Conservation (phyloP, 2,329 filamentous ascomycete species). For the Scedosporium dehoogii region DNA sequence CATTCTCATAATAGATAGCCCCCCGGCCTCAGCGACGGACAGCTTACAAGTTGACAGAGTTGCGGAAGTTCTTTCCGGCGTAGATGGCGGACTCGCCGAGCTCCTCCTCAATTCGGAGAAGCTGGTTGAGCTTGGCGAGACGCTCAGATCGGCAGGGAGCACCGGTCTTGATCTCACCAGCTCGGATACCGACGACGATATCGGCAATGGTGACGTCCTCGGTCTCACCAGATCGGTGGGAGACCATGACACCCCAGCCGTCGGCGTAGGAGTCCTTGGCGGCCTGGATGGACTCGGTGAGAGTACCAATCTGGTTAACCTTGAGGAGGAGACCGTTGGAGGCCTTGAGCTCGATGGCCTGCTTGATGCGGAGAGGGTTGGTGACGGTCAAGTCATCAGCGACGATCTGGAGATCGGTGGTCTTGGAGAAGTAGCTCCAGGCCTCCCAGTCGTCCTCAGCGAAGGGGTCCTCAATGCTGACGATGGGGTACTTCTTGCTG, state of each 20-base stretch:
- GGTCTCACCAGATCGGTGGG: constrained; percentile 97
- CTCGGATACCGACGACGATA: constrained; percentile 90
- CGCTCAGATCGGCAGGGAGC: constrained; percentile 94
- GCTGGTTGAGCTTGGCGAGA: constrained; percentile 99
- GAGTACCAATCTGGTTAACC: constrained; percentile 99
- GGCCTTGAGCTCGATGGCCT: constrained; percentile 97
- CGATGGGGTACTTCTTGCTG: constrained; percentile 92
- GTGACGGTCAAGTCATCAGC: constrained; percentile 98
- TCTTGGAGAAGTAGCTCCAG: constrained; percentile 99
- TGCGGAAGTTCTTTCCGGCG: constrained; percentile 88
- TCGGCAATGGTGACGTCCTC: constrained; percentile 99
- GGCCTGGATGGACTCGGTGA: constrained; percentile 97
- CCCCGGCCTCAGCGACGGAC: constrained; percentile 4
- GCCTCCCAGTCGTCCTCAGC: constrained; percentile 99
- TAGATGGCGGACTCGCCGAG: constrained; percentile 86
- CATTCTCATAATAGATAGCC: constrained; percentile 8
- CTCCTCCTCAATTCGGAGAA: constrained; percentile 99
- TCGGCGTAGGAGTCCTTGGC: constrained; percentile 97
- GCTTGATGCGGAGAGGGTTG: constrained; percentile 98
- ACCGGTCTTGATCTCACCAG: constrained; percentile 98
- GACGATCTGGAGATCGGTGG: constrained; percentile 95
- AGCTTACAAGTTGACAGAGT: constrained; percentile 72
- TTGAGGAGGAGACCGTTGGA: constrained; percentile 97
- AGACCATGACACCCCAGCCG: constrained; percentile 99
- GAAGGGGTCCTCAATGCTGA: constrained; percentile 98